Evolutionary conservation across 1,284 basidiomycete genomes (phyloP).

Genomic region (Ceratobasidium sp.): DNA sequence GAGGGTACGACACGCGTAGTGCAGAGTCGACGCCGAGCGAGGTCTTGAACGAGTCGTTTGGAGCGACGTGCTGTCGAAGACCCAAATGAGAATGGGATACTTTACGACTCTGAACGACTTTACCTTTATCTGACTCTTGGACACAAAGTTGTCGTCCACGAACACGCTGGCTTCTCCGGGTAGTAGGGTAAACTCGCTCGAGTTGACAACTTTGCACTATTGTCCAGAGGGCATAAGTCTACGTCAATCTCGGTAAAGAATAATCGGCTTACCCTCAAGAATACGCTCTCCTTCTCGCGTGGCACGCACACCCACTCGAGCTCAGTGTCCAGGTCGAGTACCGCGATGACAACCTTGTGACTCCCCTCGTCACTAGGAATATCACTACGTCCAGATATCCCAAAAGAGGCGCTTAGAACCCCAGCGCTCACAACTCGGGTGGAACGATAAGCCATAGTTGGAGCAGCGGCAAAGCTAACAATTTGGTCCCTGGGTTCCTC

Average conservation of each 20-base stretch:
- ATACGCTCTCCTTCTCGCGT: slow-evolving; percentile 43
- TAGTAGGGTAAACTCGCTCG: slow-evolving; percentile 50
- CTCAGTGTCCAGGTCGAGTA: slow-evolving; percentile 59
- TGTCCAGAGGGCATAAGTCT: not conserved
- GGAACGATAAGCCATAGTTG: not conserved
- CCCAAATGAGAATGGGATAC: slow-evolving; percentile 50
- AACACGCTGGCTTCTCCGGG: slow-evolving; percentile 52
- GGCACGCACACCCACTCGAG: slow-evolving; percentile 49
- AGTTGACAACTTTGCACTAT: slow-evolving; percentile 50
- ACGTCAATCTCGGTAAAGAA: too few species aligned
- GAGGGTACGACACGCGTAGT: slow-evolving; percentile 50
- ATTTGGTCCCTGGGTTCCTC: too few species aligned
- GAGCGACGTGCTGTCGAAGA: slow-evolving; percentile 44
- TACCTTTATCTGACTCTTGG: slow-evolving; percentile 50
- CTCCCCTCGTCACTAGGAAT: slow-evolving; percentile 51
- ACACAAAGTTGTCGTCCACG: slow-evolving; percentile 53
- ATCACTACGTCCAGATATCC: slow-evolving; percentile 44
- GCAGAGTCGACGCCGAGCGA: slow-evolving; percentile 12
- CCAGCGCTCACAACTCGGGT: slow-evolving; percentile 15
- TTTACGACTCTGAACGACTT: slow-evolving; percentile 1
- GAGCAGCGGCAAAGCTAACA: too few species aligned
- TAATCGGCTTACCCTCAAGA: slow-evolving; percentile 46
- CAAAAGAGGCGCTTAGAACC: slow-evolving; percentile 43
- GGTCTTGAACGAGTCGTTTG: slow-evolving; percentile 45
- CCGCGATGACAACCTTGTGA: slow-evolving; percentile 68